Evolutionary conservation across 495 filamentous ascomycete species (phyloP).

Genomic region (Penicillium bialowiezense): DNA sequence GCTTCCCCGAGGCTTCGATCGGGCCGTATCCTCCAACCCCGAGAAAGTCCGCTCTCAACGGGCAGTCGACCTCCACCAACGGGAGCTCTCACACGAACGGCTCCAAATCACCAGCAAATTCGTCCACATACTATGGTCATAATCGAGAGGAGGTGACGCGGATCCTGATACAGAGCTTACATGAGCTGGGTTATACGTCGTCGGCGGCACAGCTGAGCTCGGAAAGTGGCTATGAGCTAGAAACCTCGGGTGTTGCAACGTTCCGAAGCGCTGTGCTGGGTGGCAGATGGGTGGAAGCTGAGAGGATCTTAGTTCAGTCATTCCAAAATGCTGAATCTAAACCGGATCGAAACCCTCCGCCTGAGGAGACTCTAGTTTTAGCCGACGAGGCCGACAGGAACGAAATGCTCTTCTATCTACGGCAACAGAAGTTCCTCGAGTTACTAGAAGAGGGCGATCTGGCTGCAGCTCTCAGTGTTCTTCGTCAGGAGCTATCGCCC

Average conservation of each 20-base stretch:
- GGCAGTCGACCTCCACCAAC: slow-evolving; percentile 41
- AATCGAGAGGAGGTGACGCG: slow-evolving; percentile 91
- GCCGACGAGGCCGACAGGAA: slow-evolving; percentile 56
- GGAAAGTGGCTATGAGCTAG: slow-evolving; percentile 86
- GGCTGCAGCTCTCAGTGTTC: slow-evolving; percentile 68
- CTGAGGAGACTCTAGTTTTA: slow-evolving; percentile 44
- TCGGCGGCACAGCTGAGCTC: slow-evolving; percentile 71
- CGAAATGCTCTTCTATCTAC: slow-evolving; percentile 72
- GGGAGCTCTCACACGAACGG: slow-evolving; percentile 49
- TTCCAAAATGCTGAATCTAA: slow-evolving; percentile 17
- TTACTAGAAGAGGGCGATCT: slow-evolving; percentile 76
- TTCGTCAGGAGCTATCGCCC: slow-evolving; percentile 85
- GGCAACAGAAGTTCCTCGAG: slow-evolving; percentile 95
- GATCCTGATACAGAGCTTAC: slow-evolving; percentile 85
- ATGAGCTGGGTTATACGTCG: slow-evolving; percentile 78
- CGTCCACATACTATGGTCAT: slow-evolving; percentile 68
- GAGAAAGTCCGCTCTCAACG: slow-evolving; percentile 51
- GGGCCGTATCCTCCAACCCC: slow-evolving; percentile 35
- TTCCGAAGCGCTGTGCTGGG: slow-evolving; percentile 79
- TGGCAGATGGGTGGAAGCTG: slow-evolving; percentile 82
- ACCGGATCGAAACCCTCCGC: slow-evolving; percentile 19
- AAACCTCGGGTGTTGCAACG: slow-evolving; percentile 77
- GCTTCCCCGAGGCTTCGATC: slow-evolving; percentile 48
- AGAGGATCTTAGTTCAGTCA: slow-evolving; percentile 70
- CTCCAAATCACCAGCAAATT: slow-evolving; percentile 32